A percentile compares a stretch with the other conserved stretches of the same genome.
Conservation (phyloP, 371 early-diverging fungal genomes). For the Gilbertella persicaria region DNA sequence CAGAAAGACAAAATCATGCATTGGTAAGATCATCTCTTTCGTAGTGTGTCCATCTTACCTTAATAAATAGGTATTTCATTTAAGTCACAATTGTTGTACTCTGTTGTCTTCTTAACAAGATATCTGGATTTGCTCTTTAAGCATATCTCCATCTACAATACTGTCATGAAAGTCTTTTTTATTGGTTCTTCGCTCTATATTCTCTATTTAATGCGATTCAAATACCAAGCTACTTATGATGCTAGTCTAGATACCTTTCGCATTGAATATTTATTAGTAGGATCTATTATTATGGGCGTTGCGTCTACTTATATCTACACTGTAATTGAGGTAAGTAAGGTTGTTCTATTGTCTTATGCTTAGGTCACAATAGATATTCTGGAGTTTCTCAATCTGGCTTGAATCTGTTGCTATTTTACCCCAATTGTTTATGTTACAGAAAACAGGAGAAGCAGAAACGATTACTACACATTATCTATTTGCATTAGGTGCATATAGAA, state of each 20-base stretch:
- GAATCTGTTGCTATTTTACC: conserved; percentile 99
- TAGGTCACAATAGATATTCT: conserved; percentile 65
- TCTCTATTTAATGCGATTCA: conserved; percentile 88
- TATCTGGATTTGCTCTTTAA: conserved; percentile 91
- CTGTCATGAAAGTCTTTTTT: conserved; percentile 95
- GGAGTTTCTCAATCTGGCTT: conserved; percentile 96
- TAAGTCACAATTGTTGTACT: conserved; percentile 96
- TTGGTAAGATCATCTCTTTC: conserved; percentile 57
- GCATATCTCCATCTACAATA: conserved; percentile 89
- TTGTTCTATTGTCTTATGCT: background rate
- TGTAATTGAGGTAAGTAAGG: conserved; percentile 62
- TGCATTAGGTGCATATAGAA: conserved; percentile 97
- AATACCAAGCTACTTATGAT: conserved; percentile 92
- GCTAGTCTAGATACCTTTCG: conserved; percentile 89
- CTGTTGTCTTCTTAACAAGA: conserved; percentile 92
- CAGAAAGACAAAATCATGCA: conserved; percentile 77
- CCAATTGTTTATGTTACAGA: conserved; percentile 95
- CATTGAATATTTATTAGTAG: conserved; percentile 80
- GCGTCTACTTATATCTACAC: conserved; percentile 72
- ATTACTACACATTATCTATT: conserved; percentile 98
- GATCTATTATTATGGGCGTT: conserved; percentile 70
- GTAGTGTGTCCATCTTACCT: background rate
- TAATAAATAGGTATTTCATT: conserved; percentile 87
- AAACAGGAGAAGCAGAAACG: conserved; percentile 98
- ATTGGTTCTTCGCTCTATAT: conserved; percentile 85